Percentiles rank a stretch among this genome's conserved stretches.
Evolutionary conservation across 1,284 basidiomycete genomes (phyloP).

Genomic region (Trichosporon sp.): DNA sequence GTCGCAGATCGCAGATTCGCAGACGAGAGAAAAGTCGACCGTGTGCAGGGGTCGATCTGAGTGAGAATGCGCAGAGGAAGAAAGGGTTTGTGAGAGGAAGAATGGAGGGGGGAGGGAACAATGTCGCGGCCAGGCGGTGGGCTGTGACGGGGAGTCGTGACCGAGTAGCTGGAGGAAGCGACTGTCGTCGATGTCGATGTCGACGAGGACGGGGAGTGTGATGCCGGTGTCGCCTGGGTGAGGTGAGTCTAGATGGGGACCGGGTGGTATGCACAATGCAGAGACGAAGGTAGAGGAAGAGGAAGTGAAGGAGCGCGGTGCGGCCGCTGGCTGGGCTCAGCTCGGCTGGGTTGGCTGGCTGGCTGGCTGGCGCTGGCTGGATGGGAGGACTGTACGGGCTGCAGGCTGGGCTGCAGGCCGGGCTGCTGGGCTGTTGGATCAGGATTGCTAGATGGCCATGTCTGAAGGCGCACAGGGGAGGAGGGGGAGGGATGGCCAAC

Average conservation of each 20-base stretch:
- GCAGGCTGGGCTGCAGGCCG: neutral
- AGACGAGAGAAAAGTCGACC: neutral
- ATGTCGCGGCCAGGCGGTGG: neutral
- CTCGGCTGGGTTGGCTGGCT: neutral
- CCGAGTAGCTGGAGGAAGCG: neutral
- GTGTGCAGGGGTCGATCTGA: neutral
- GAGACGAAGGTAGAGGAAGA: neutral
- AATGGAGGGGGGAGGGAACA: neutral
- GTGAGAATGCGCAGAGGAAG: neutral
- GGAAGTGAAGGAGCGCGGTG: conserved; percentile 6
- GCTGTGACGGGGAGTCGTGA: neutral
- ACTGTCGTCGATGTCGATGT: conserved; percentile 12
- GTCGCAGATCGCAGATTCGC: neutral
- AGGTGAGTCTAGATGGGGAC: neutral
- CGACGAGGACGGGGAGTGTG: neutral
- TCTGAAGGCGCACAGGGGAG: conserved; percentile 16
- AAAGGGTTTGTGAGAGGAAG: neutral
- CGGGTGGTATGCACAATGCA: conserved; percentile 3
- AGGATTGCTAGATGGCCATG: conserved; percentile 10
- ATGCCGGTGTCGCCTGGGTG: neutral
- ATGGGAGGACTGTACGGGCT: neutral
- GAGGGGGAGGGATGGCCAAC: neutral
- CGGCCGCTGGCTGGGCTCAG: neutral
- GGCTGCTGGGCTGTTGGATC: neutral
- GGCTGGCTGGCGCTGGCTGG: neutral